These are phyloP conservation scores for Blumeriella jaapii DNA, from an alignment of 2,329 filamentous ascomycete genomes.

Conservation along the genomic window DNA sequence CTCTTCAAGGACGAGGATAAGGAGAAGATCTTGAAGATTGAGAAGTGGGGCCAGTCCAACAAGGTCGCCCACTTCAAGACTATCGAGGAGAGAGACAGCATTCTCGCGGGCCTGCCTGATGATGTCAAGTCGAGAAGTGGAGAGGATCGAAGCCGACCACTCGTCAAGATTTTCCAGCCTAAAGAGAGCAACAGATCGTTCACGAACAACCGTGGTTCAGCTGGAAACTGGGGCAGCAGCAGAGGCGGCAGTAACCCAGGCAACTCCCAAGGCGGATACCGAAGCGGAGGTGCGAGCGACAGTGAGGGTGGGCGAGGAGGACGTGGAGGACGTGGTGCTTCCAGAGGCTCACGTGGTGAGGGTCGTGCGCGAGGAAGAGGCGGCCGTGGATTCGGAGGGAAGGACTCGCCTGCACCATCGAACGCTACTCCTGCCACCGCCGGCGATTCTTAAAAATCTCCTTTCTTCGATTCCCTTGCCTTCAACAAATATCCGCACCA, in stretches of 20 bases:
- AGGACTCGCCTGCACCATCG: conserved; percentile 38
- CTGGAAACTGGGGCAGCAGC: conserved; percentile 55
- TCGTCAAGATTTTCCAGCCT: conserved; percentile 74
- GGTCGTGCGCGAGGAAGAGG: conserved; percentile 45
- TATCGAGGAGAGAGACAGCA: conserved; percentile 66
- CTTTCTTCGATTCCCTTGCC: conserved; percentile 17
- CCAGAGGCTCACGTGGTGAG: conserved; percentile 42
- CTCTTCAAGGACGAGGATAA: conserved; percentile 77
- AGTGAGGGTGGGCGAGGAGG: conserved; percentile 48
- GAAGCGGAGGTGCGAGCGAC: conserved; percentile 72
- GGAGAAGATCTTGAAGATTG: conserved; percentile 65
- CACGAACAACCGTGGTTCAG: conserved; percentile 47
- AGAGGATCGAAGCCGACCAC: conserved; percentile 65
- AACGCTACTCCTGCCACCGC: conserved; percentile 37
- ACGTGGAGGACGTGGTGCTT: conserved; percentile 45
- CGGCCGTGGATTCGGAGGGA: conserved; percentile 36
- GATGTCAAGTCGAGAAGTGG: conserved; percentile 61
- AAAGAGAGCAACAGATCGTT: conserved; percentile 42
- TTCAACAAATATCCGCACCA: conserved; percentile 25
- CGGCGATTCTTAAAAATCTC: conserved; percentile 22
- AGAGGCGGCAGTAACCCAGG: conserved; percentile 48
- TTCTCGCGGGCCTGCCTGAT: conserved; percentile 61
- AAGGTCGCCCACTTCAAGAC: conserved; percentile 81
- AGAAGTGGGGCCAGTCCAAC: conserved; percentile 68
- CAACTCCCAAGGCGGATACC: conserved; percentile 58